Percentiles rank a stretch among this genome's conserved stretches.
These are phyloP conservation scores for Phytophthora citrophthora DNA, from an alignment of 352 stramenopile genomes.

Conservation along the genomic window DNA sequence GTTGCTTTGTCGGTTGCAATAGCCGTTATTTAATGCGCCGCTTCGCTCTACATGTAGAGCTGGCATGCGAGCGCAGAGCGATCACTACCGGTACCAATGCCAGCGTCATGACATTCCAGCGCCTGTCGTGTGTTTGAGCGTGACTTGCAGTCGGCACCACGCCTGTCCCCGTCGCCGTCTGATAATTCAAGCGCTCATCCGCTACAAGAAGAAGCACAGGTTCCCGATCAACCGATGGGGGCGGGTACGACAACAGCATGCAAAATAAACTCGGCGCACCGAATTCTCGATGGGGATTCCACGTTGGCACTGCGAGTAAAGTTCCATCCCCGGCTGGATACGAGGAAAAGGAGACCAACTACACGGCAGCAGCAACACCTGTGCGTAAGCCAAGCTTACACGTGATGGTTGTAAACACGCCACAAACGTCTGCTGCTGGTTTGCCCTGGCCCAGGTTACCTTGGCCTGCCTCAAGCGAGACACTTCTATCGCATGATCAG, in stretches of 20 bases:
- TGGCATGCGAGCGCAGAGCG: too few relatives aligned
- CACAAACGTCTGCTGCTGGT: background rate
- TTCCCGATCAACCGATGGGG: conserved; percentile 24
- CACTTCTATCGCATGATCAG: background rate
- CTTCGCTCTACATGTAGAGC: too few relatives aligned
- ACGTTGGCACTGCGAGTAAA: background rate
- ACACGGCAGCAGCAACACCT: background rate
- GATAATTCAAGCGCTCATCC: conserved; percentile 31
- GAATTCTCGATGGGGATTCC: conserved; percentile 30
- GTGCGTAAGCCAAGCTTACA: background rate
- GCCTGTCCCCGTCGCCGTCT: conserved; percentile 27
- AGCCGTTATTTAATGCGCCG: conserved; percentile 2
- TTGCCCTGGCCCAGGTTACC: background rate
- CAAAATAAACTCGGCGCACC: conserved; percentile 8
- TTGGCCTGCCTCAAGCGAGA: background rate
- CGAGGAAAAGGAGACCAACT: conserved; percentile 6
- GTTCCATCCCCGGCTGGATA: conserved; percentile 10
- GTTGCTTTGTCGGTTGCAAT: background rate
- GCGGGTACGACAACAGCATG: conserved; percentile 22
- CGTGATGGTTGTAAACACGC: background rate
- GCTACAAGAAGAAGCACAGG: background rate
- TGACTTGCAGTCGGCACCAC: conserved; percentile 9
- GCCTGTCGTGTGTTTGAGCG: conserved; percentile 14
- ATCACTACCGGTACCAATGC: too few relatives aligned
- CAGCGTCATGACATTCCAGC: too few relatives aligned